Conservation (phyloP, 164 flowering plant species). For the Chloranthus sessilifolius region DNA sequence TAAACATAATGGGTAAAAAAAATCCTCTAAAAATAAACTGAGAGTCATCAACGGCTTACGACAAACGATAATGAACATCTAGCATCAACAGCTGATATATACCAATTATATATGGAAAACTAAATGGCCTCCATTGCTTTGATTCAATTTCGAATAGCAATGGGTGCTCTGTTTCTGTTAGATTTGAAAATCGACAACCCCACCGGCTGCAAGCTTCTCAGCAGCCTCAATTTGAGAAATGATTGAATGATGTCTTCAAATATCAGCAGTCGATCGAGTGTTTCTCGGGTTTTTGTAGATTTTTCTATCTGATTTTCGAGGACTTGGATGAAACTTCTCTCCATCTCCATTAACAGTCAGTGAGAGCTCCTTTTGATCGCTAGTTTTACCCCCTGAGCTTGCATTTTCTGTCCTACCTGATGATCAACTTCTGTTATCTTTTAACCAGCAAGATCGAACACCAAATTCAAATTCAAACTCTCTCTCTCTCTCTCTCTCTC, state of each 20-base stretch:
- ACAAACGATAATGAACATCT: no score
- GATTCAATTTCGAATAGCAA: no score
- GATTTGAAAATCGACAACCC: conserved; percentile 63
- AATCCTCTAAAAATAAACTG: no score
- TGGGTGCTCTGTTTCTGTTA: no score
- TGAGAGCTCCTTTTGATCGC: conserved; percentile 10
- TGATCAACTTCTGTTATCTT: conserved; percentile 13
- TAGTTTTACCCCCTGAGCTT: conserved; percentile 10
- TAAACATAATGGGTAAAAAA: no score
- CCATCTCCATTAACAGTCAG: conserved; percentile 6
- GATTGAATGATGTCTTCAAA: conserved; percentile 18
- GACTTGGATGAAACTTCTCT: conserved; percentile 5
- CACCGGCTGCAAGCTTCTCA: conserved; percentile 44
- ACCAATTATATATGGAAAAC: no score
- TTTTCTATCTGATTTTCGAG: conserved; percentile 15
- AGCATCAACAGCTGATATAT: no score
- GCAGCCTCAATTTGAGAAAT: conserved; percentile 49
- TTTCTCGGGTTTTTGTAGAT: conserved; percentile 28
- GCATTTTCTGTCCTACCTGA: conserved; percentile 9
- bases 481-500: background rate
- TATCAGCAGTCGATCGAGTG: conserved; percentile 21
- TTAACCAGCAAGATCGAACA: background rate
- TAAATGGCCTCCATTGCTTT: no score
- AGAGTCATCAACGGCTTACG: no score
- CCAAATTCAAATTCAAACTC: background rate